phyloP scores from a whole-genome alignment of 768 basidiomycete genomes.

The Suillus variegatus region DNA sequence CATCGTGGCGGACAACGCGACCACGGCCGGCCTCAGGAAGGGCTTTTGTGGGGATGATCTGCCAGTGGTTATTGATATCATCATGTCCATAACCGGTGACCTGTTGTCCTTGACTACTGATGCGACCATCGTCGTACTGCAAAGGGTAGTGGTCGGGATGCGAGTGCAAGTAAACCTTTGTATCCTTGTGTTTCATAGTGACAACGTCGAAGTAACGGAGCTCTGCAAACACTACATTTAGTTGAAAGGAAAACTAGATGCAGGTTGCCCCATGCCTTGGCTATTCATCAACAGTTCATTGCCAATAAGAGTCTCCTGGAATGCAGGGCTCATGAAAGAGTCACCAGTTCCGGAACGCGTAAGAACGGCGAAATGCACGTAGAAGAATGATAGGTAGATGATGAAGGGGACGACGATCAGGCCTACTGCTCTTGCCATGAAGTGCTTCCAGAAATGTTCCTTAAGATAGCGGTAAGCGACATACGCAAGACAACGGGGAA shows the following conservation, averaged over 20 bases:
- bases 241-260: background rate
- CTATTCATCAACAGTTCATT: conserved; percentile 92
- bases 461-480: conserved; percentile 29
- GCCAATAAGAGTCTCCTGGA: conserved; percentile 93
- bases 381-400: conserved; percentile 95
- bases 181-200: conserved; percentile 87
- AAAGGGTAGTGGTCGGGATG: conserved; percentile 90
- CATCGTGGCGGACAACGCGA: conserved; percentile 87
- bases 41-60: conserved; percentile 92
- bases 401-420: conserved; percentile 88
- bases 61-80: conserved; percentile 95
- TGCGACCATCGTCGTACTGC: conserved; percentile 92
- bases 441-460: conserved; percentile 91
- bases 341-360: conserved; percentile 91
- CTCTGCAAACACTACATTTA: conserved; percentile 51
- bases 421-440: conserved; percentile 79
- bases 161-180: conserved; percentile 92
- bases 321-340: conserved; percentile 95
- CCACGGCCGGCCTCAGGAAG: conserved; percentile 93
- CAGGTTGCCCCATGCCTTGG: conserved; percentile 61
- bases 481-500: background rate
- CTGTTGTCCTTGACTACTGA: conserved; percentile 95
- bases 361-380: conserved; percentile 88
- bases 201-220: conserved; percentile 91
- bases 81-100: conserved; percentile 95